Conservation (phyloP, 169 alveolate genomes). For the Plasmodium coatneyi region DNA sequence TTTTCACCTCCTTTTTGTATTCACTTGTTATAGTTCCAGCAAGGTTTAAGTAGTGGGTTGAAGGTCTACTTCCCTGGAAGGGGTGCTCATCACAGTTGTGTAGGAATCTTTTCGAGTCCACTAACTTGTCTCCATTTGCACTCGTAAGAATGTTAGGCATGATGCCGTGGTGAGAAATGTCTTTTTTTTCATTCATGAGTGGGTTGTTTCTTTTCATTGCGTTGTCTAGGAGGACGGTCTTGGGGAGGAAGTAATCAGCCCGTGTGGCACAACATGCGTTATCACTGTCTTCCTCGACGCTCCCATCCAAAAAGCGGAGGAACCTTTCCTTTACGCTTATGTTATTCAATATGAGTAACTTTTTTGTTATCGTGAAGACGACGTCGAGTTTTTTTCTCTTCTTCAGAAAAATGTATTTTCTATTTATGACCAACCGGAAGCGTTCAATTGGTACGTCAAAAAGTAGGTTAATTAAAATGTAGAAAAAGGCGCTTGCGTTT, state of each 20-base stretch:
- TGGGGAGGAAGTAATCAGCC: neutral
- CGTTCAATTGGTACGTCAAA: slow-evolving; percentile 51
- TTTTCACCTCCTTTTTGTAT: neutral
- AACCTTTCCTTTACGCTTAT: slow-evolving; percentile 35
- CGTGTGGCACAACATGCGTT: neutral
- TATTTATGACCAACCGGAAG: slow-evolving; percentile 55
- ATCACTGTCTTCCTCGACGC: neutral
- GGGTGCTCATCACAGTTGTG: neutral
- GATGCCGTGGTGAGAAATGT: slow-evolving; percentile 3
- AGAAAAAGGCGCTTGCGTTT: slow-evolving; percentile 51
- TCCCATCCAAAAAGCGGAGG: neutral
- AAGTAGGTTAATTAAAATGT: slow-evolving; percentile 41
- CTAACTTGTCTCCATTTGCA: neutral
- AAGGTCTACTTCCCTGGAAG: neutral
- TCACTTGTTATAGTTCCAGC: neutral
- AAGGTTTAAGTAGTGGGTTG: neutral
- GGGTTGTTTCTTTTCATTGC: slow-evolving; percentile 1
- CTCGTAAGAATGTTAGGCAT: neutral
- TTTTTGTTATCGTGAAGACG: slow-evolving; percentile 47
- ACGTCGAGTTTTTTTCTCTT: slow-evolving; percentile 25
- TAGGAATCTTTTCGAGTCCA: slow-evolving; percentile 6
- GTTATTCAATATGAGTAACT: slow-evolving; percentile 17
- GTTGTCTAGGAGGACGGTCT: slow-evolving; percentile 1
- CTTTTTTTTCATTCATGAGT: slow-evolving; percentile 10
- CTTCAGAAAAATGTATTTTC: slow-evolving; percentile 59